Base-by-base conservation (phyloP, 2,329 filamentous ascomycete genomes). In the Aspergillus piperis region DNA sequence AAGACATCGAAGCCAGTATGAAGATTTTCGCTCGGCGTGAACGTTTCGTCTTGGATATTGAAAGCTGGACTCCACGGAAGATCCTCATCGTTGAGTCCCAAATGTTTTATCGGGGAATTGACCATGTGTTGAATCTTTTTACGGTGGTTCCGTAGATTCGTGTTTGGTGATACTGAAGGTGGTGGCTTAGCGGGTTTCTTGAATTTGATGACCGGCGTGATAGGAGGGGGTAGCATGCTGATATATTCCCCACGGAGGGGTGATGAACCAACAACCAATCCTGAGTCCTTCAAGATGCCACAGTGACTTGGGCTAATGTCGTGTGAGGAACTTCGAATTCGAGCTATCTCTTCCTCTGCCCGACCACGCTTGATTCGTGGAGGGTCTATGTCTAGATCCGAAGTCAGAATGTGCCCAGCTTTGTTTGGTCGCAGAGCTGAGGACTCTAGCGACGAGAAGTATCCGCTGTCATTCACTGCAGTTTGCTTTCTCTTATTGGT, bases 381-480 rank as follows among this genome's bases (percentile, higher is more conserved):
- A n/a, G 88, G 88, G 67, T 92, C 90, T 55, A 88, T 85, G 70
- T 86, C 84, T 48, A 83, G 75, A 70, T 96, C 92, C 0, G 91
- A 94, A 3, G 89, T 91, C 47, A 92, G 82, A 17, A 91, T 82
- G 59, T 86, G 82, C 15, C 80, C 80, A 62, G 85, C 82, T 65
- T 86, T 84, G 64, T 88, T 87, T 51, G 90, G 88, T 61, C 94
- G 86, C 73, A 91, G 85, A 13, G 85, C 92, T 0, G 95, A 98
- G 2, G 95, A 98, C 68, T 97, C 93, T 17, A 98, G 84, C 0
- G 93, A 97, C 1, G 95, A 98, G 73, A 96, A 96, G 77, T 98
- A 99, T 42, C 95, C 95, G 73, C 94, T 98, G 76, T 99, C 95
- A 70, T 90, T 91, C 81, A 96, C 89, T 11, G 90, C 89, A 30